A percentile compares a stretch with the other conserved stretches of the same genome.
phyloP scores from a whole-genome alignment of 2,329 filamentous ascomycete species.

The Cladosporium sp. region DNA sequence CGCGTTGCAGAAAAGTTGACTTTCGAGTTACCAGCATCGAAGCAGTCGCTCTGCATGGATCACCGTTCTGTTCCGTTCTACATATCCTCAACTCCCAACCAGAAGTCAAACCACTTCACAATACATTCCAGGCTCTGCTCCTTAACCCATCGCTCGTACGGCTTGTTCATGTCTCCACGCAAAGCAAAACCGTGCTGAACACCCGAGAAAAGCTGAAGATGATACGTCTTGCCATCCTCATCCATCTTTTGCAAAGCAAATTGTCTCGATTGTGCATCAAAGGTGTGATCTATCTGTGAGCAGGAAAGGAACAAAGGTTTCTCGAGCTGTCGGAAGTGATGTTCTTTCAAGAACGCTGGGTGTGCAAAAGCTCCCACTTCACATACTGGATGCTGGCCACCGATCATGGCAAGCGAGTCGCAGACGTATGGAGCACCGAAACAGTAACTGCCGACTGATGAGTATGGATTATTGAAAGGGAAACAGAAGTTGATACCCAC shows the following conservation, averaged over 20 bases:
- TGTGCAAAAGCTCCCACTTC: conserved; percentile 49
- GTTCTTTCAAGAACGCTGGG: conserved; percentile 47
- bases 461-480: not conserved
- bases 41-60: too few relatives aligned
- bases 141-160: conserved; percentile 37
- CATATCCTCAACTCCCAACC: too few relatives aligned
- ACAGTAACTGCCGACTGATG: conserved; percentile 21
- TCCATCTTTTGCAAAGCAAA: conserved; percentile 43
- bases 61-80: too few relatives aligned
- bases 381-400: conserved; percentile 25
- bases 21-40: too few relatives aligned
- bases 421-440: conserved; percentile 44
- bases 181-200: conserved; percentile 35
- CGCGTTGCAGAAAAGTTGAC: too few relatives aligned
- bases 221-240: conserved; percentile 33
- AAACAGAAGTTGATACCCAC: not conserved
- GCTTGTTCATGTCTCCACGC: conserved; percentile 39
- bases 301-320: conserved; percentile 46
- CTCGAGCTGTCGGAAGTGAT: conserved; percentile 40
- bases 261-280: conserved; percentile 36
- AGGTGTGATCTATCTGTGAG: conserved; percentile 44
- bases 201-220: conserved; percentile 32
- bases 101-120: conserved; percentile 13
- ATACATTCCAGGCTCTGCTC: conserved; percentile 29
- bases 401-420: conserved; percentile 30